phyloP scores from a whole-genome alignment of 2,329 filamentous ascomycete species.

The Pseudofabraea citricarpa region DNA sequence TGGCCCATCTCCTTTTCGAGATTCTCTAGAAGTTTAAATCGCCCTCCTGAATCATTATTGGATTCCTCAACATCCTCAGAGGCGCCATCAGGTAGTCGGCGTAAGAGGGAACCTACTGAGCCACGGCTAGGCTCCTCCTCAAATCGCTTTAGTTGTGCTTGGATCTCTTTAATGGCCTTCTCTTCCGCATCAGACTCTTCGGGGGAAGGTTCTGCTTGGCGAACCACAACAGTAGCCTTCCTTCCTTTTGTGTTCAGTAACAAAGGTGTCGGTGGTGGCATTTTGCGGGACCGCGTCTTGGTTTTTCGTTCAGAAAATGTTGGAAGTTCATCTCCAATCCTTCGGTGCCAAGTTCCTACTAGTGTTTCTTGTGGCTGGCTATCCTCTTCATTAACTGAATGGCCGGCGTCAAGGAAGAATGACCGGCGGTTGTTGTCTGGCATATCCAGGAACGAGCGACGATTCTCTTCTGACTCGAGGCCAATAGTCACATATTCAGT shows the following conservation, averaged over 20 bases:
- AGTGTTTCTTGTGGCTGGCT: constrained; percentile 12
- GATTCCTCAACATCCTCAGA: background rate
- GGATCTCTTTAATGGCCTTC: constrained; percentile 24
- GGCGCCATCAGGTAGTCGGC: constrained; percentile 14
- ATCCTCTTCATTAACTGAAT: constrained; percentile 5
- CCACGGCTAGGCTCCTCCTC: constrained; percentile 21
- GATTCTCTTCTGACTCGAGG: constrained; percentile 32
- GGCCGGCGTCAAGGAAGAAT: constrained; percentile 25
- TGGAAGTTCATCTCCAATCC: constrained; percentile 53
- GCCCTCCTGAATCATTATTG: constrained; percentile 8
- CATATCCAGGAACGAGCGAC: constrained; percentile 17
- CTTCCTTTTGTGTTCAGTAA: constrained; percentile 38
- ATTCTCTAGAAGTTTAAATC: constrained; percentile 44
- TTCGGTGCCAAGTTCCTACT: constrained; percentile 43
- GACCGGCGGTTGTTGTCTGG: constrained; percentile 20
- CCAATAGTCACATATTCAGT: constrained; percentile 39
- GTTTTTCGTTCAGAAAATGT: constrained; percentile 52
- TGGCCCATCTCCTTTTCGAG: constrained; percentile 58
- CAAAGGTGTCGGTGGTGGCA: constrained; percentile 52
- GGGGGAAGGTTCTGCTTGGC: constrained; percentile 24
- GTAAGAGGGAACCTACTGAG: constrained; percentile 22
- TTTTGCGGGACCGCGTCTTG: constrained; percentile 41
- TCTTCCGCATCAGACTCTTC: constrained; percentile 19
- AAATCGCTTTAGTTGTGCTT: constrained; percentile 25
- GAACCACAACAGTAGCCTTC: constrained; percentile 39